phyloP scores from a whole-genome alignment of 768 basidiomycete genomes.

The Suillus clintonianus region DNA sequence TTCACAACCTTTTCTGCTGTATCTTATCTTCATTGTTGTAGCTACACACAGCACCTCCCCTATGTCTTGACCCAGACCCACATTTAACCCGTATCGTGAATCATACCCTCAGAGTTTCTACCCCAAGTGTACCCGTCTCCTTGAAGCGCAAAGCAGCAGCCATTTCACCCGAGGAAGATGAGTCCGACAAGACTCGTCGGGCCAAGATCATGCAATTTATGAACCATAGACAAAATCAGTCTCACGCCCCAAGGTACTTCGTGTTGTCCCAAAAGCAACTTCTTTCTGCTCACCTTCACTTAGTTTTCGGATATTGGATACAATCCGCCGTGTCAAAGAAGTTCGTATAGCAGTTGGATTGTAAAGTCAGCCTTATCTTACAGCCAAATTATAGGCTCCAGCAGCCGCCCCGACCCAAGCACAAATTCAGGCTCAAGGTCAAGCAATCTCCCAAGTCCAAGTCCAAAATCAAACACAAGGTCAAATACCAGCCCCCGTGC shows the following conservation, averaged over 20 bases:
- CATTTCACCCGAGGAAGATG: slow-evolving; percentile 74
- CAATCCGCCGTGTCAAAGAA: slow-evolving; percentile 36
- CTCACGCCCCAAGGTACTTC: slow-evolving; percentile 51
- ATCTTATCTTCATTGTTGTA: slow-evolving; percentile 30
- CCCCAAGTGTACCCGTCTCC: slow-evolving; percentile 69
- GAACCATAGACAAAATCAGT: slow-evolving; percentile 57
- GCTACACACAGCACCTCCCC: slow-evolving; percentile 73
- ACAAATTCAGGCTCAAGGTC: slow-evolving; percentile 20
- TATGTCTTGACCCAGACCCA: slow-evolving; percentile 81
- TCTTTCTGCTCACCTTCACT: background rate
- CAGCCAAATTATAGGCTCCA: slow-evolving; percentile 2
- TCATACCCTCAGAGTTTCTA: slow-evolving; percentile 69
- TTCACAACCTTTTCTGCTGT: background rate
- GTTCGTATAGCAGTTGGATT: slow-evolving; percentile 21
- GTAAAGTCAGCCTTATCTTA: background rate
- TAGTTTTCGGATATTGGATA: slow-evolving; percentile 64
- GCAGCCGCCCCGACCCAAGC: slow-evolving; percentile 16
- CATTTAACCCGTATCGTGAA: slow-evolving; percentile 78
- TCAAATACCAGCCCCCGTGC: slow-evolving; percentile 31
- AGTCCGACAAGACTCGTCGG: slow-evolving; percentile 70
- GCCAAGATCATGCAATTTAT: slow-evolving; percentile 79
- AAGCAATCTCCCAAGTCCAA: slow-evolving; percentile 31
- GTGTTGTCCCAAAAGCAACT: background rate
- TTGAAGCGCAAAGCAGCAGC: slow-evolving; percentile 76
- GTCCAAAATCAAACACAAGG: slow-evolving; percentile 26